A percentile compares a stretch with the other conserved stretches of the same genome.
Conservation (phyloP, 73 alveolate genomes). For the Durusdinium trenchii region DNA sequence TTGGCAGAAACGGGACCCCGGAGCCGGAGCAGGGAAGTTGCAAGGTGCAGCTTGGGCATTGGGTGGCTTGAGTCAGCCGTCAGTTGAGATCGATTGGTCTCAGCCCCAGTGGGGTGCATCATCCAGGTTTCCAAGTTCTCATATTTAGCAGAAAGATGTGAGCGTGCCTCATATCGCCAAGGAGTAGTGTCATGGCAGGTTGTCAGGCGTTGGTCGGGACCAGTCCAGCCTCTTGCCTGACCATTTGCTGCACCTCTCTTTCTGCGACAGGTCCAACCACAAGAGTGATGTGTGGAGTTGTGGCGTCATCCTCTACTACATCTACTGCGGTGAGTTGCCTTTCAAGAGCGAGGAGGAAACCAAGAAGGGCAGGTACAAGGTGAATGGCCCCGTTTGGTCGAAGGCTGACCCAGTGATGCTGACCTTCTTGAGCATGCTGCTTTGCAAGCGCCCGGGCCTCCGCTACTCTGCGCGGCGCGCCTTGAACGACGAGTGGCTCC, state of each 20-base stretch:
- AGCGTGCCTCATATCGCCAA: neutral
- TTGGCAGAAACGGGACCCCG: too few species aligned
- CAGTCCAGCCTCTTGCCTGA: neutral
- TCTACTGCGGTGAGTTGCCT: slow-evolving; percentile 54
- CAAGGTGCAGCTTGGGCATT: too few species aligned
- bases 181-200: neutral
- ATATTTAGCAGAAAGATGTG: neutral
- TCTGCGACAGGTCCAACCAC: neutral
- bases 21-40: too few species aligned
- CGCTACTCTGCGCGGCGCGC: slow-evolving; percentile 23
- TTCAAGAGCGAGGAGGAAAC: slow-evolving; percentile 49
- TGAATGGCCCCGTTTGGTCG: slow-evolving; percentile 11
- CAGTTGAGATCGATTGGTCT: too few species aligned
- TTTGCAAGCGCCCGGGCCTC: slow-evolving; percentile 34
- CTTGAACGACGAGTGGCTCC: slow-evolving; percentile 19
- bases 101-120: neutral
- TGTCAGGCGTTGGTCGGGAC: neutral
- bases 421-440: slow-evolving; percentile 54
- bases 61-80: too few species aligned
- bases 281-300: slow-evolving; percentile 59
- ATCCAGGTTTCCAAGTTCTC: neutral
- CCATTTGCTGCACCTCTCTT: neutral
- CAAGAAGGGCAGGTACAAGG: slow-evolving; percentile 45
- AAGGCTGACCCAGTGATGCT: slow-evolving; percentile 28
- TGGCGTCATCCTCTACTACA: slow-evolving; percentile 41